Base-by-base conservation (phyloP, 495 filamentous ascomycete genomes). In the Barbatosphaeria neglecta region DNA sequence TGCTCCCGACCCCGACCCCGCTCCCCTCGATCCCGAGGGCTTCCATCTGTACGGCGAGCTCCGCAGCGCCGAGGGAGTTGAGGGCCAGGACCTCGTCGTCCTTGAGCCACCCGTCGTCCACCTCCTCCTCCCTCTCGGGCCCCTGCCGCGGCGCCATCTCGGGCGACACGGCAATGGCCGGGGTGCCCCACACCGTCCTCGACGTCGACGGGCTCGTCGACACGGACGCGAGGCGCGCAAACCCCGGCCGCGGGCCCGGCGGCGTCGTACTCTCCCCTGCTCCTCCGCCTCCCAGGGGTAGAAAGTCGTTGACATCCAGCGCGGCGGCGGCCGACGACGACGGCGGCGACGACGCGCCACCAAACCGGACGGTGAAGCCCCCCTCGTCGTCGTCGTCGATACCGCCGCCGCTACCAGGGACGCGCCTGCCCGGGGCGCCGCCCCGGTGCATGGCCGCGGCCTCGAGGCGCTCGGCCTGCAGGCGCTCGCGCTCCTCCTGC, bases 111-210 rank as follows among this genome's bases (percentile, higher is more conserved):
- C 89, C 89, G 57, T 95, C 89, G 53, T 83, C 67, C 0, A 50
- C 53, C 33, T 83, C 67, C 0, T 50, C 53, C 33, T 67, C 61
- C 11, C 61, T 62, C 22, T 68, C 61, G 22, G 65, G 60, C 13
- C 2, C 10, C 22, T 64, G 50, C 31, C 51, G 27, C 41, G 66
- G 66, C n/a, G 62, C 44, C 16, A 66, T 56, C 5, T 73, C 73
- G 1, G 79, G 73, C 4, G 69, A 56, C 0, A 74, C 70, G 1
- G 71, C 57, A 9, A 94, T 66, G 1, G 72, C 76, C 3, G 80
- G 66, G 0, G 89, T 95, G 11, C 89, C 89, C 89, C 89, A 95
- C 0, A 95, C 87, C 3, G 89, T 95, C 46, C 82, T 83, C 35
- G 70, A 62, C 0, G 80, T 78, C 6, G 73, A 76, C 1, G 89